Conservation (phyloP, 257 asterid species). For the Nicotiana tomentosiformis region DNA sequence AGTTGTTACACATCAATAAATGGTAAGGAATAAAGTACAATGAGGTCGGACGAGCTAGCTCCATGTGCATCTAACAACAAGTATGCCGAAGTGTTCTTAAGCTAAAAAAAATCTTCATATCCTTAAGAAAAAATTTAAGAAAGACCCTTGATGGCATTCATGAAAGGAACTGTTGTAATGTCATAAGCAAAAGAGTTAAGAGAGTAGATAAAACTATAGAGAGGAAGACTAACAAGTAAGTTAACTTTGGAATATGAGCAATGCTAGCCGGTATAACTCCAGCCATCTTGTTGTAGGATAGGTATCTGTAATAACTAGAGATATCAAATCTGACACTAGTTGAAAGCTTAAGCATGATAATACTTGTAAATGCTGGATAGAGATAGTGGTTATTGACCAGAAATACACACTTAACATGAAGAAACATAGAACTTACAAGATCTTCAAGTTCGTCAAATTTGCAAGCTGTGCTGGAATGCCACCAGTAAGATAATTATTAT, state of each 20-base stretch:
- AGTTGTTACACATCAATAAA: background rate
- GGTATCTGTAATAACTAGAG: constrained; percentile 42
- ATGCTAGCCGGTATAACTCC: constrained; percentile 77
- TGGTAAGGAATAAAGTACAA: background rate
- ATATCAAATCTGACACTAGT: constrained; percentile 5
- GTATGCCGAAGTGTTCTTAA: background rate
- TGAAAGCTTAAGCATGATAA: background rate
- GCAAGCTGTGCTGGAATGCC: constrained; percentile 94
- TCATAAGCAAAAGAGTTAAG: background rate
- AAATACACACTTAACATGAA: background rate
- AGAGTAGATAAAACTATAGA: background rate
- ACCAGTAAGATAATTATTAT: constrained; percentile 83
- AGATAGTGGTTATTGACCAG: background rate
- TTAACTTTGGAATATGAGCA: constrained; percentile 77
- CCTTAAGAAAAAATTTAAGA: background rate
- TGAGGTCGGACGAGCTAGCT: background rate
- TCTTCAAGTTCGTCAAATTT: constrained; percentile 84
- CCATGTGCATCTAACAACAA: background rate
- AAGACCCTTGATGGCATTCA: background rate
- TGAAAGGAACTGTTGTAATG: background rate
- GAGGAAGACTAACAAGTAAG: constrained; percentile 75
- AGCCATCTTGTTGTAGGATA: constrained; percentile 88
- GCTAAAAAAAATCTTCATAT: background rate
- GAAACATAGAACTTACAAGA: constrained; percentile 57
- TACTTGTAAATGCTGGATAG: background rate